Percentiles rank a stretch among this genome's conserved stretches.
These are phyloP conservation scores for Trichoderma atroviride DNA, from an alignment of 2,329 filamentous ascomycete species.

Conservation along the genomic window DNA sequence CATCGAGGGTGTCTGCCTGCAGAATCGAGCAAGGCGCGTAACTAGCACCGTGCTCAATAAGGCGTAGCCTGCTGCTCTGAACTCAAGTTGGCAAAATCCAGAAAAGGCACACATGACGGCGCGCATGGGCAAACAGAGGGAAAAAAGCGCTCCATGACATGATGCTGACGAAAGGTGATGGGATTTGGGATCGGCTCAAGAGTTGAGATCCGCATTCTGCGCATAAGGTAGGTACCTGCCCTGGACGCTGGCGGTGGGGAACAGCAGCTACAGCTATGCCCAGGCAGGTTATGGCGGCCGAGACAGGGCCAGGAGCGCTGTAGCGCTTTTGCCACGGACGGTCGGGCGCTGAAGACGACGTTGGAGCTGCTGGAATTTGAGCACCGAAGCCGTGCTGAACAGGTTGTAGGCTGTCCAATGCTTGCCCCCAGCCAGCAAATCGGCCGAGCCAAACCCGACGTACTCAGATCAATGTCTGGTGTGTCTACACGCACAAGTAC, in stretches of 20 bases:
- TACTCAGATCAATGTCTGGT: neutral
- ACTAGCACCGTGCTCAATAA: neutral
- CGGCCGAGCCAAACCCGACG: conserved; percentile 8
- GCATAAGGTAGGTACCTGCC: conserved; percentile 11
- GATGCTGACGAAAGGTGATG: conserved; percentile 21
- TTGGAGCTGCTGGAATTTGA: neutral
- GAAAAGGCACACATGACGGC: neutral
- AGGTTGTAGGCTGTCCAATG: neutral
- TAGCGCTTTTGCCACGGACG: conserved; percentile 2
- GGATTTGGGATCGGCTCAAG: conserved; percentile 7
- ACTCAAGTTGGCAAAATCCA: neutral
- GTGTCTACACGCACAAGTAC: no score
- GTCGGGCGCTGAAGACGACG: neutral
- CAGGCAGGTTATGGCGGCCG: neutral
- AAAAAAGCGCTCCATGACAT: conserved; percentile 7
- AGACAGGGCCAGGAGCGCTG: neutral
- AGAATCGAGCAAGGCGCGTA: conserved; percentile 20
- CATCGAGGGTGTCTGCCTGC: neutral
- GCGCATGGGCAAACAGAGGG: no score
- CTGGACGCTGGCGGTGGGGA: conserved; percentile 8
- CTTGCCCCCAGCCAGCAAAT: neutral
- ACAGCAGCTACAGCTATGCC: neutral
- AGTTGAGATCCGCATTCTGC: conserved; percentile 14
- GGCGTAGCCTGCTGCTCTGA: neutral
- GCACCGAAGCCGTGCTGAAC: neutral